These are phyloP conservation scores for Kluyveromyces dobzhanskii DNA, from an alignment of 805 yeast genomes.

Conservation along the genomic window DNA sequence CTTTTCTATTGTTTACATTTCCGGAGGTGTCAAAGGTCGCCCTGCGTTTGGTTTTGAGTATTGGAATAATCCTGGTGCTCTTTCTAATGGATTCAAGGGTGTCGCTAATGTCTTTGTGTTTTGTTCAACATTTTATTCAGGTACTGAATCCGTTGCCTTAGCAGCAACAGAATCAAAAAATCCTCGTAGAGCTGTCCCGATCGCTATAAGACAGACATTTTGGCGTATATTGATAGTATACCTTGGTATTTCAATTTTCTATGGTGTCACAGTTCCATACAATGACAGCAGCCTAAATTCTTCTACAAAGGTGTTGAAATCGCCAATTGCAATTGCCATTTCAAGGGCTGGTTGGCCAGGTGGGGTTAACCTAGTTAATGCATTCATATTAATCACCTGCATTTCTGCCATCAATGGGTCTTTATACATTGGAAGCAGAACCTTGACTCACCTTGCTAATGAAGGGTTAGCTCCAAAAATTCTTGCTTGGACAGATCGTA, in stretches of 20 bases:
- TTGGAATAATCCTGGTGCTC: slow-evolving; percentile 50
- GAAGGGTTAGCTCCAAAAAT: slow-evolving; percentile 42
- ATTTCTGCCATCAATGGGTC: slow-evolving; percentile 34
- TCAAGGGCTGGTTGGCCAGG: slow-evolving; percentile 48
- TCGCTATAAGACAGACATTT: slow-evolving; percentile 38
- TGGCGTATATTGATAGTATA: slow-evolving; percentile 50
- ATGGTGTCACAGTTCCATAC: slow-evolving; percentile 48
- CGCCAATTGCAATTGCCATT: slow-evolving; percentile 51
- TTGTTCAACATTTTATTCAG: slow-evolving; percentile 50
- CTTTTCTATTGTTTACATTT: slow-evolving; percentile 45
- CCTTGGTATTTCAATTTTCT: slow-evolving; percentile 41
- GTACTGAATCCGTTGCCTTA: slow-evolving; percentile 50
- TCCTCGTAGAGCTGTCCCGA: slow-evolving; percentile 47
- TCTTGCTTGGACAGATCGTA: slow-evolving; percentile 36
- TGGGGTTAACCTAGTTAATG: slow-evolving; percentile 47
- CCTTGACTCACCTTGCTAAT: slow-evolving; percentile 39
- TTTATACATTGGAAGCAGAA: slow-evolving; percentile 41
- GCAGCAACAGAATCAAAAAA: slow-evolving; percentile 45
- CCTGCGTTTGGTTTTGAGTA: slow-evolving; percentile 52
- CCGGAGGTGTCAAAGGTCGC: slow-evolving; percentile 53
- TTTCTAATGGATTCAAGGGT: slow-evolving; percentile 33
- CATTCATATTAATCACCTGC: slow-evolving; percentile 49
- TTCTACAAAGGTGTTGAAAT: slow-evolving; percentile 42
- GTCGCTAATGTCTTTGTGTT: slow-evolving; percentile 50
- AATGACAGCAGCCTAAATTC: slow-evolving; percentile 39